These are phyloP conservation scores for Hydnum rufescens DNA, from an alignment of 768 basidiomycete species.

Conservation along the genomic window DNA sequence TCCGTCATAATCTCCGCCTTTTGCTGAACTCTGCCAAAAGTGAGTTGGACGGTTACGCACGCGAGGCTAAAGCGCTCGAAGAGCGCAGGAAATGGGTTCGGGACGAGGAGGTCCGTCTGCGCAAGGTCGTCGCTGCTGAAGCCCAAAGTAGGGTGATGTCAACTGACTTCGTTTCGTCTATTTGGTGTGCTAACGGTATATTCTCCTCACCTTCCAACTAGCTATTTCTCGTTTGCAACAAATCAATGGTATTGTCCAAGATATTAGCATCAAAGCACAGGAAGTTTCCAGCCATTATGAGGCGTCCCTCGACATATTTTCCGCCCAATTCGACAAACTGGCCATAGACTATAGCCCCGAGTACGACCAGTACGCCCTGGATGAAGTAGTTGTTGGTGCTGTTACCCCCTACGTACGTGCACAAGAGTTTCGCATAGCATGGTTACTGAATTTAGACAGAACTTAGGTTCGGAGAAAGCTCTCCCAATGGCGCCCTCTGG, in stretches of 20 bases:
- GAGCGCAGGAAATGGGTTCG: slow-evolving; percentile 56
- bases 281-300: slow-evolving; percentile 44
- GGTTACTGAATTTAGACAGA: neutral
- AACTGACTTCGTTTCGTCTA: too few relatives aligned
- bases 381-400: slow-evolving; percentile 85
- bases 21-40: slow-evolving; percentile 66
- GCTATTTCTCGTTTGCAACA: slow-evolving; percentile 63
- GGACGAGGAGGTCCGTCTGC: slow-evolving; percentile 49
- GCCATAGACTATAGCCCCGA: slow-evolving; percentile 48
- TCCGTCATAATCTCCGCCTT: slow-evolving; percentile 86
- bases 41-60: slow-evolving; percentile 73
- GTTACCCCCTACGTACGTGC: slow-evolving; percentile 51
- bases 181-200: neutral
- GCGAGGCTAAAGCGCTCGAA: slow-evolving; percentile 69
- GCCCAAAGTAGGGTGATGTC: slow-evolving; percentile 61
- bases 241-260: slow-evolving; percentile 53
- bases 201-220: slow-evolving; percentile 15
- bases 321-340: slow-evolving; percentile 52
- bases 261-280: slow-evolving; percentile 44
- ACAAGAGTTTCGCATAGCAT: neutral
- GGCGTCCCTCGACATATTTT: slow-evolving; percentile 52
- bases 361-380: slow-evolving; percentile 58
- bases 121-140: slow-evolving; percentile 52
- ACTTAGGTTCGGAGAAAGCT: slow-evolving; percentile 47
- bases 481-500: slow-evolving; percentile 64